Conservation (phyloP, 2,329 filamentous ascomycete species). For the Ceratocystis variospora region DNA sequence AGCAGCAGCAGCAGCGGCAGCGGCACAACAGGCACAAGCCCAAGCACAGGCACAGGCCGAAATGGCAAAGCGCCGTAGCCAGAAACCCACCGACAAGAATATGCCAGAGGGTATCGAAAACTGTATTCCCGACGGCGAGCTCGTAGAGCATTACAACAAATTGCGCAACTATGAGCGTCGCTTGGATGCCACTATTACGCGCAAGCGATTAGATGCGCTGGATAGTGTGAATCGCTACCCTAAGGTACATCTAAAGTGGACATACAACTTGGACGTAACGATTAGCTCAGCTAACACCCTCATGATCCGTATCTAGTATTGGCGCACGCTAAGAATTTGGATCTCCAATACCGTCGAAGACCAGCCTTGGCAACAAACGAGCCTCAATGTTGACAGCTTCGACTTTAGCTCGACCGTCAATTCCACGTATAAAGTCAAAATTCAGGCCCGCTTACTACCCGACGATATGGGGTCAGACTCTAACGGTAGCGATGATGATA, state of each 20-base stretch:
- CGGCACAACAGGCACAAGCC: conserved; percentile 33
- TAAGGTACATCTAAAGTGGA: conserved; percentile 38
- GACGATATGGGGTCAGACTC: conserved; percentile 37
- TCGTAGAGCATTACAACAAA: conserved; percentile 66
- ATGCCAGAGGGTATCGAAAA: conserved; percentile 83
- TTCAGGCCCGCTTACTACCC: conserved; percentile 74
- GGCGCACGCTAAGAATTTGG: conserved; percentile 69
- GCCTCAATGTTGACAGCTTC: conserved; percentile 58
- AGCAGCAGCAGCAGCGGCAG: conserved; percentile 38
- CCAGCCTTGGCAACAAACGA: conserved; percentile 68
- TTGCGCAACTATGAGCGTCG: conserved; percentile 76
- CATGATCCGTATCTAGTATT: conserved; percentile 3
- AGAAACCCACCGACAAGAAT: conserved; percentile 88
- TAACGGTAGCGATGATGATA: conserved; percentile 32
- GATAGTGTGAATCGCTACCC: conserved; percentile 63
- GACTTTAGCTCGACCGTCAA: conserved; percentile 67
- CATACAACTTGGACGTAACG: neutral
- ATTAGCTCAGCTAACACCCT: no score
- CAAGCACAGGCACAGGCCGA: conserved; percentile 42
- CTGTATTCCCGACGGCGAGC: conserved; percentile 60
- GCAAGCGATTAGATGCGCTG: conserved; percentile 81
- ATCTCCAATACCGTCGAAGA: conserved; percentile 89
- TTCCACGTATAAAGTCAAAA: conserved; percentile 77
- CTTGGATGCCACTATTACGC: conserved; percentile 83
- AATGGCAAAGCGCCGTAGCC: conserved; percentile 63